phyloP scores from a whole-genome alignment of 2,329 filamentous ascomycete species.

The Neonectria faginata region DNA sequence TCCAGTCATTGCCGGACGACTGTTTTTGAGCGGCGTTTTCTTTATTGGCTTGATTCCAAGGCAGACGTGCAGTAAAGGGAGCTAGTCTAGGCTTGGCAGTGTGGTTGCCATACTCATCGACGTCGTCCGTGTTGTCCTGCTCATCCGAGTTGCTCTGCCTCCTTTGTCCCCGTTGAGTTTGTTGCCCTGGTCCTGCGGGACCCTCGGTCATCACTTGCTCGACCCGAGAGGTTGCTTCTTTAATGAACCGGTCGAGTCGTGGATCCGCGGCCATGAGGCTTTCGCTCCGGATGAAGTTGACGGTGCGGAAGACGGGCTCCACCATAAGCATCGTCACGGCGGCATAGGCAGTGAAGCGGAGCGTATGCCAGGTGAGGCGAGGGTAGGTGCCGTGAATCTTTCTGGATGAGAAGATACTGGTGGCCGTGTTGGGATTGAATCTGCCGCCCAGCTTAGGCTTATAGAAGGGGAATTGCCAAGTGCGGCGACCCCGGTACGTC shows the following conservation, averaged over 20 bases:
- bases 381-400: constrained; percentile 44
- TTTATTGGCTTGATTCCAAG: constrained; percentile 23
- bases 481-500: constrained; percentile 45
- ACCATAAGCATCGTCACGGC: constrained; percentile 44
- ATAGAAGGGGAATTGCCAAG: constrained; percentile 47
- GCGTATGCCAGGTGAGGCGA: constrained; percentile 40
- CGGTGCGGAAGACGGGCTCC: constrained; percentile 42
- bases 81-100: constrained; percentile 1
- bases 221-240: constrained; percentile 41
- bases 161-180: constrained; percentile 11
- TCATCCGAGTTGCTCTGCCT: constrained; percentile 16
- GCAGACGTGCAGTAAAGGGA: constrained; percentile 4
- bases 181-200: not conserved
- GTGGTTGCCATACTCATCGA: constrained; percentile 21
- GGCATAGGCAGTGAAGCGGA: constrained; percentile 44
- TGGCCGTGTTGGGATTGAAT: constrained; percentile 46
- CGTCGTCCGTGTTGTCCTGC: constrained; percentile 22
- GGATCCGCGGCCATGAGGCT: constrained; percentile 38
- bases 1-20: constrained; percentile 41
- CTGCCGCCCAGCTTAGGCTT: constrained; percentile 43
- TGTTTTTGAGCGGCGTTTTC: constrained; percentile 28
- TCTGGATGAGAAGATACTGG: constrained; percentile 43
- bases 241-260: constrained; percentile 39
- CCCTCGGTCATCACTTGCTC: constrained; percentile 38
- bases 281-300: constrained; percentile 42